phyloP scores from a whole-genome alignment of 140 eudicot species.

The Stevia rebaudiana region DNA sequence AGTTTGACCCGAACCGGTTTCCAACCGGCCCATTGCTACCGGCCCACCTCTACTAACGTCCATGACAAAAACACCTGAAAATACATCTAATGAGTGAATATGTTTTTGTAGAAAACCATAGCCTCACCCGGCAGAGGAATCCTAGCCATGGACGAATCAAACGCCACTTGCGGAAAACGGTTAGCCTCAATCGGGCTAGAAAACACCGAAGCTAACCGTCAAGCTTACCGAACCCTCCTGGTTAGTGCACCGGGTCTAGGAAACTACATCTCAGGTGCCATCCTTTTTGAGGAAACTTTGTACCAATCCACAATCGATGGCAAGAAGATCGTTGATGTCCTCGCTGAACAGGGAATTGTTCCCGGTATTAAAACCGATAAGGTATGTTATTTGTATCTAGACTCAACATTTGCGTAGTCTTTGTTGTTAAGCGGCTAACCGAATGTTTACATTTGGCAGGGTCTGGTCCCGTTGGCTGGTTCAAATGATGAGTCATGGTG shows the following conservation, averaged over 20 bases:
- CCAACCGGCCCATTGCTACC: neutral
- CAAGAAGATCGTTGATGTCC: slow-evolving; percentile 56
- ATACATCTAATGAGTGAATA: neutral
- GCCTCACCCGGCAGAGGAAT: slow-evolving; percentile 71
- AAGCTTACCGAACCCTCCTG: slow-evolving; percentile 55
- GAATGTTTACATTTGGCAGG: slow-evolving; percentile 32
- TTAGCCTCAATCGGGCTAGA: slow-evolving; percentile 61
- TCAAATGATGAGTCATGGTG: slow-evolving; percentile 70
- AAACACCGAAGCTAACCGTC: slow-evolving; percentile 68
- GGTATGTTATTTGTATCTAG: slow-evolving; percentile 29
- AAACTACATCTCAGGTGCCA: slow-evolving; percentile 60
- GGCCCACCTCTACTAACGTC: neutral
- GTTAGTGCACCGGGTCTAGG: slow-evolving; percentile 56
- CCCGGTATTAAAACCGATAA: slow-evolving; percentile 52
- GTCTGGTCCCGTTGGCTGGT: slow-evolving; percentile 63
- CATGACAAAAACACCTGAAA: neutral
- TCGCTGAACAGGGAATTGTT: slow-evolving; percentile 41
- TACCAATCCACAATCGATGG: slow-evolving; percentile 70
- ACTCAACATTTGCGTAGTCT: neutral
- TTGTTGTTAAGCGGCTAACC: neutral
- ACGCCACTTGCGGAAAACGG: slow-evolving; percentile 67
- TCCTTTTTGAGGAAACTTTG: slow-evolving; percentile 64
- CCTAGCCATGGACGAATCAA: slow-evolving; percentile 68
- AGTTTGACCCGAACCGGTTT: neutral
- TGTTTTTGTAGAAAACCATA: slow-evolving; percentile 41